Conservation (phyloP, 768 basidiomycete species). For the Lactarius evosmus region DNA sequence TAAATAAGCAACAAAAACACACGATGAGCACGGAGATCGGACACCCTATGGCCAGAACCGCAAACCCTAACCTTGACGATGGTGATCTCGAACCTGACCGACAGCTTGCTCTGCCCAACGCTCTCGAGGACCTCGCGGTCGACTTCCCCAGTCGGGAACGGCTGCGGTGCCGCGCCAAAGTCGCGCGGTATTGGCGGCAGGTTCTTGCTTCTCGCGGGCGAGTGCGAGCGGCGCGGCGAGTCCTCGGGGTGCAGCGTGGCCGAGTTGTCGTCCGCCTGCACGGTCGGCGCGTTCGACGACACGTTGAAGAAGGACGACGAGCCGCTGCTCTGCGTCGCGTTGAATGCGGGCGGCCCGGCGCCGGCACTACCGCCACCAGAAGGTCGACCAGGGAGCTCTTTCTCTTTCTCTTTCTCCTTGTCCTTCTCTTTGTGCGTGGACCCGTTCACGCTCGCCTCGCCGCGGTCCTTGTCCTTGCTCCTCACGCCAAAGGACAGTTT, state of each 20-base stretch:
- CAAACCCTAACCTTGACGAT: slow-evolving; percentile 75
- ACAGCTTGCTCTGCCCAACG: slow-evolving; percentile 71
- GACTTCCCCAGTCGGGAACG: slow-evolving; percentile 63
- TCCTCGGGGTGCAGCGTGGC: slow-evolving; percentile 30
- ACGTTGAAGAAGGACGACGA: slow-evolving; percentile 88
- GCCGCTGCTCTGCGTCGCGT: slow-evolving; percentile 67
- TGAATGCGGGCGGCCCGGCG: slow-evolving; percentile 40
- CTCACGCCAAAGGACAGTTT: slow-evolving; percentile 74
- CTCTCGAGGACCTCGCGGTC: slow-evolving; percentile 67
- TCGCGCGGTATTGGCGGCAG: slow-evolving; percentile 82
- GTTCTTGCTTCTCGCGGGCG: slow-evolving; percentile 57
- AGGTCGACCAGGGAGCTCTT: slow-evolving; percentile 43
- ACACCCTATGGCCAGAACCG: too few relatives aligned
- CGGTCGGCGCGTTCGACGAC: slow-evolving; percentile 49
- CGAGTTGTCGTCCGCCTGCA: slow-evolving; percentile 37
- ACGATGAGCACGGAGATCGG: not conserved
- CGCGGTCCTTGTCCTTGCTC: slow-evolving; percentile 46
- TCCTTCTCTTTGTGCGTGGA: slow-evolving; percentile 9
- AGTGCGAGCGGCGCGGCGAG: slow-evolving; percentile 39
- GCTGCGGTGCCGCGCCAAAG: slow-evolving; percentile 40
- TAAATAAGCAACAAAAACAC: slow-evolving; percentile 33
- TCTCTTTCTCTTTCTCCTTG: slow-evolving; percentile 38
- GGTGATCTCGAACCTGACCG: slow-evolving; percentile 95
- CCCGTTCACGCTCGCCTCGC: slow-evolving; percentile 29
- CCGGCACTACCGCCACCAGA: slow-evolving; percentile 36